Conservation (phyloP, 1,284 basidiomycete genomes). For the Ustilago curta region DNA sequence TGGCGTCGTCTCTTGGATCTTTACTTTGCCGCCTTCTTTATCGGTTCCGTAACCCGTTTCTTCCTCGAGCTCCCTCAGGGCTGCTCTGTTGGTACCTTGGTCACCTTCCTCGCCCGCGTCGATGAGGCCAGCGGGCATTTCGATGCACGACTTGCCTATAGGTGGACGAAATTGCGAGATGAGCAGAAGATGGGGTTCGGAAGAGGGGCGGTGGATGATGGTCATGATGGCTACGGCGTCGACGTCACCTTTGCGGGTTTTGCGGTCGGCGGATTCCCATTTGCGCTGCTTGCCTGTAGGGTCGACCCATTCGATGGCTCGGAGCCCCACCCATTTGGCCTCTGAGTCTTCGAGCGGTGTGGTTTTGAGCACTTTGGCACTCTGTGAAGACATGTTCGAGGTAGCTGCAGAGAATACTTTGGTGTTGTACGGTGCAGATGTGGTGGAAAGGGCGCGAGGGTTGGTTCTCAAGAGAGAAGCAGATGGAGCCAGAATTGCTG, state of each 20-base stretch:
- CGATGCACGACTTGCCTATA: constrained; percentile 60
- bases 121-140: constrained; percentile 68
- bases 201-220: constrained; percentile 58
- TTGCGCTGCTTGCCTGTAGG: constrained; percentile 61
- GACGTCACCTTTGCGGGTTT: constrained; percentile 64
- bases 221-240: constrained; percentile 68
- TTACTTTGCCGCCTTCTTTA: constrained; percentile 51
- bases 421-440: not conserved
- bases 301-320: constrained; percentile 66
- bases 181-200: constrained; percentile 58
- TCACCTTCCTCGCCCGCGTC: constrained; percentile 65
- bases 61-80: constrained; percentile 62
- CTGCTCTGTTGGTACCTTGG: constrained; percentile 61
- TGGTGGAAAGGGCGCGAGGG: constrained; percentile 7
- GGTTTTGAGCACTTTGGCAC: constrained; percentile 44
- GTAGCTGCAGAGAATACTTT: constrained; percentile 16
- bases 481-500: not conserved
- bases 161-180: constrained; percentile 64
- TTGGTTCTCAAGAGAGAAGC: not conserved
- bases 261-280: constrained; percentile 67
- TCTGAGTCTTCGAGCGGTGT: constrained; percentile 51
- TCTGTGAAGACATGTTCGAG: constrained; percentile 47
- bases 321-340: constrained; percentile 66
- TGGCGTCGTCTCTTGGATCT: constrained; percentile 51
- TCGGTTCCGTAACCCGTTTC: constrained; percentile 67